These are phyloP conservation scores for Tremella fuciformis DNA, from an alignment of 768 basidiomycete species.

Conservation along the genomic window DNA sequence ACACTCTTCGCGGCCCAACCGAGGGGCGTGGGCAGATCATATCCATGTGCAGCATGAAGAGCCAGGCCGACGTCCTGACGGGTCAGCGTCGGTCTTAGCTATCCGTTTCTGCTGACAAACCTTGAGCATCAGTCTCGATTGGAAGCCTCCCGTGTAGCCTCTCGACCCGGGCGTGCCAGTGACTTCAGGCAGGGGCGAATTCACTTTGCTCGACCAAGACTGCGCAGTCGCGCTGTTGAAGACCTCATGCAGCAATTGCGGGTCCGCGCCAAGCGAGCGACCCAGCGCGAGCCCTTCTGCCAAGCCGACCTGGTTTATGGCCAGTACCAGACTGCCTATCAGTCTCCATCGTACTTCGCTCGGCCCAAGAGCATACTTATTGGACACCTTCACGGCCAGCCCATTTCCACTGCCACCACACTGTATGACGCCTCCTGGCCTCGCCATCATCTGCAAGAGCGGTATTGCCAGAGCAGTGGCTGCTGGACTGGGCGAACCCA, in stretches of 20 bases:
- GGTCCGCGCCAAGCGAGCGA: conserved; percentile 34
- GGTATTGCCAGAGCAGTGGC: conserved; percentile 33
- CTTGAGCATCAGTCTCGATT: conserved; percentile 42
- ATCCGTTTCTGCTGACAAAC: conserved; percentile 12
- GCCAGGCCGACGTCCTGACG: conserved; percentile 42
- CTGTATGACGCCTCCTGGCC: conserved; percentile 33
- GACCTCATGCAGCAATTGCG: conserved; percentile 31
- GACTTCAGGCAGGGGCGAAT: conserved; percentile 35
- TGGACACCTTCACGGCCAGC: conserved; percentile 45
- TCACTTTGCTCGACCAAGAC: conserved; percentile 44
- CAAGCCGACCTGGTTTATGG: conserved; percentile 45
- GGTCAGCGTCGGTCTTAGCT: neutral
- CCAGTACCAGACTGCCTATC: conserved; percentile 34
- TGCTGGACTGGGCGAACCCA: conserved; percentile 63
- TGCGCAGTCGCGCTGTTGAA: conserved; percentile 42
- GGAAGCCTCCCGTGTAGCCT: conserved; percentile 37
- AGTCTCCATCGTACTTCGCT: neutral
- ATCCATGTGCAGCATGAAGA: conserved; percentile 34
- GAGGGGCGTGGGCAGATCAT: conserved; percentile 41
- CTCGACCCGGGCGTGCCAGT: conserved; percentile 29
- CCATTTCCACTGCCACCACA: conserved; percentile 43
- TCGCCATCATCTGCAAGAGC: conserved; percentile 35
- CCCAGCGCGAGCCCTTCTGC: conserved; percentile 43
- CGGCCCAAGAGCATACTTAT: conserved; percentile 30
- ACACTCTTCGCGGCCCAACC: conserved; percentile 45